Evolutionary conservation across 2,329 filamentous ascomycete species (phyloP), one percentile per base, ranked within the genome.

Genomic region (Coniochaeta prunicola): DNA sequence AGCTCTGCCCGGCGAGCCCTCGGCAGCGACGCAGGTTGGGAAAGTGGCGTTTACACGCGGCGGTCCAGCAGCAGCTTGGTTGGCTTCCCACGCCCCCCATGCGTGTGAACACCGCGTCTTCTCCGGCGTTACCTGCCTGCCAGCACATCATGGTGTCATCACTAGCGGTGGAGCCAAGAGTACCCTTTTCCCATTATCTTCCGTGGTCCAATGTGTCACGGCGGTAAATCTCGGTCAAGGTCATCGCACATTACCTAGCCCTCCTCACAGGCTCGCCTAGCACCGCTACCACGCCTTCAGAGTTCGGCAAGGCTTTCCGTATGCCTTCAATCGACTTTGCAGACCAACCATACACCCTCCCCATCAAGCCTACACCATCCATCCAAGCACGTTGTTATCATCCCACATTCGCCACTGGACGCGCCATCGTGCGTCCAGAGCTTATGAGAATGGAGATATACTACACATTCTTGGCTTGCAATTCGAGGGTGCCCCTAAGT

Each of bases 61-160:
- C n/a, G 17, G n/a, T 50, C 45, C 21, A 28, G 24, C 45, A n/a
- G 17, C 45, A 15, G n/a, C 26, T 26, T 3, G 26, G 45, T 50
- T 30, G 45, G 21, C 24, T 24, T n/a, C 6, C 21, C 12, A 30
- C 24, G 15, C 40, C 19, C 19, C 21, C 19, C 17, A 8, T 26
- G 13, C 40, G 19, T 45, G 40, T 26, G 45, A 12, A 2, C 24
- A 30, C 45, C 15, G 24, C n/a, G 24, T 50, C 45, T 26, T 26
- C 24, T 50, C 45, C 26, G 45, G 2, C 15, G 13, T 21, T 17
- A 13, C 15, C 45, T 17, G 26, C 24, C n/a, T 50, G 45, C 45
- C 45, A 50, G 45, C 45, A 15, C 45, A 50, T 50, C 45, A 50
- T 50, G 45, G 45, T 50, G 45, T 50, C 45, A 50, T 50, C 45